Conservation (phyloP, 1,284 basidiomycete species). For the Stygiomarasmius scandens region DNA sequence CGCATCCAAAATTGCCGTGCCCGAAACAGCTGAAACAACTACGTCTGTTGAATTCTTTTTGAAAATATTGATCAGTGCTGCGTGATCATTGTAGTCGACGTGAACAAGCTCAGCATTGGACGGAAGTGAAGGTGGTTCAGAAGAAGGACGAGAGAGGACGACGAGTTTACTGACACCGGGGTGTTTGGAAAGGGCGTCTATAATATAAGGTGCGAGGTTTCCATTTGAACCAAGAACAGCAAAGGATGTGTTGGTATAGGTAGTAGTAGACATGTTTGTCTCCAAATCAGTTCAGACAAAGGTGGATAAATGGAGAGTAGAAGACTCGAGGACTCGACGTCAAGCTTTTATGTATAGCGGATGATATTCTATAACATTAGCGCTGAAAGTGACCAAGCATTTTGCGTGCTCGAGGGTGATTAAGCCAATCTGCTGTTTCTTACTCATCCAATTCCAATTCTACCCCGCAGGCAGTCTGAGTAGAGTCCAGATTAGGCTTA, state of each 20-base stretch:
- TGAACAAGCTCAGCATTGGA: conserved; percentile 11
- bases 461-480: too few relatives aligned
- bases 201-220: conserved; percentile 19
- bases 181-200: conserved; percentile 13
- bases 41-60: conserved; percentile 18
- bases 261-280: background rate
- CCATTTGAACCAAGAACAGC: conserved; percentile 21
- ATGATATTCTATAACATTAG: too few relatives aligned
- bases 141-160: conserved; percentile 10
- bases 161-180: conserved; percentile 15
- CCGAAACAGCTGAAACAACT: conserved; percentile 19
- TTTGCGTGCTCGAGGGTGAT: too few relatives aligned
- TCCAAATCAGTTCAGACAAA: too few relatives aligned
- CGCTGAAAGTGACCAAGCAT: too few relatives aligned
- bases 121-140: conserved; percentile 14
- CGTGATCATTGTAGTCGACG: conserved; percentile 22
- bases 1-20: background rate
- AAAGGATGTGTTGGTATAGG: conserved; percentile 18
- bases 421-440: too few relatives aligned
- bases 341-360: too few relatives aligned
- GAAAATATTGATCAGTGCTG: conserved; percentile 18
- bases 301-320: too few relatives aligned
- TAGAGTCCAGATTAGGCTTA: too few relatives aligned
- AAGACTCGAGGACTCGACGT: too few relatives aligned
- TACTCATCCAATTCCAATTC: too few relatives aligned